Percentiles rank a stretch among this genome's conserved stretches.
Evolutionary conservation across 345 rosid species (phyloP).

Genomic region (Ceriops zippeliana): DNA sequence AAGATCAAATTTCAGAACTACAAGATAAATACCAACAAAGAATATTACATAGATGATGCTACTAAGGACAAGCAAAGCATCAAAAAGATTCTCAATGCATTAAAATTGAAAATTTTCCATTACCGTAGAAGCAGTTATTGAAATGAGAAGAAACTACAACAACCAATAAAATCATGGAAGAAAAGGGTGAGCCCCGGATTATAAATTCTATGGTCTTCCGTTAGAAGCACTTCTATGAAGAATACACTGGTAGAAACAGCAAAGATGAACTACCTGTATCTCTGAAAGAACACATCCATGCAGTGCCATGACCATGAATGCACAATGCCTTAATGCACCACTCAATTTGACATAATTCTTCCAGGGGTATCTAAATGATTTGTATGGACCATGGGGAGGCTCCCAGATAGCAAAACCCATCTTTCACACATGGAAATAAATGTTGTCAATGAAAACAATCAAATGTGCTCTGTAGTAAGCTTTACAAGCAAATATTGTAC

Average conservation of each 20-base stretch:
- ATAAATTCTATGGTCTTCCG: background rate
- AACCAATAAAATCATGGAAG: too few relatives aligned
- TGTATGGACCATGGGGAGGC: constrained; percentile 97
- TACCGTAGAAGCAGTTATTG: too few relatives aligned
- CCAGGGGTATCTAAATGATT: constrained; percentile 77
- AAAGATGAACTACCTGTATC: constrained; percentile 58
- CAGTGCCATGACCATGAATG: constrained; percentile 89
- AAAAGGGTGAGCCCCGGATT: background rate
- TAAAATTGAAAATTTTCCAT: too few relatives aligned
- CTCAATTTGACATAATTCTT: constrained; percentile 79
- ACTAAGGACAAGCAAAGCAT: too few relatives aligned
- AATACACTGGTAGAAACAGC: background rate
- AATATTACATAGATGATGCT: too few relatives aligned
- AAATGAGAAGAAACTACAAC: too few relatives aligned
- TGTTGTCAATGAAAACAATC: constrained; percentile 12
- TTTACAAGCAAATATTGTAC: constrained; percentile 7
- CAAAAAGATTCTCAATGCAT: too few relatives aligned
- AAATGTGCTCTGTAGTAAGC: background rate
- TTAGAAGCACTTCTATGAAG: background rate
- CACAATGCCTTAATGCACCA: constrained; percentile 93
- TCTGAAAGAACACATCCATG: constrained; percentile 95
- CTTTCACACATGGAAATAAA: constrained; percentile 34
- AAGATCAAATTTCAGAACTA: too few relatives aligned
- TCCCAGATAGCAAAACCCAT: constrained; percentile 93
- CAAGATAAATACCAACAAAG: too few relatives aligned